phyloP scores from a whole-genome alignment of 805 yeast genomes.

The Komagataella kurtzmanii region DNA sequence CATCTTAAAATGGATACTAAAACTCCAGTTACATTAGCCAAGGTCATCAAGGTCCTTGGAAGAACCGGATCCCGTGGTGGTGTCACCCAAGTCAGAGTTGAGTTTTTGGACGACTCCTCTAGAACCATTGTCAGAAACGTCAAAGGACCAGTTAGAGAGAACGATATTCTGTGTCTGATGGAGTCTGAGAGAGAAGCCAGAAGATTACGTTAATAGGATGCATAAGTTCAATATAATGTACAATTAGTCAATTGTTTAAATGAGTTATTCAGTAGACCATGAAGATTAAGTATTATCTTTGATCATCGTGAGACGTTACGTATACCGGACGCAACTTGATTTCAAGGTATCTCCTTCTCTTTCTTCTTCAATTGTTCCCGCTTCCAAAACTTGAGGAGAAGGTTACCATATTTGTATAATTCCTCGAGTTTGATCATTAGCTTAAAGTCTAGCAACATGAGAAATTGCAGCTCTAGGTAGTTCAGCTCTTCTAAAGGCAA shows the following conservation, averaged over 20 bases:
- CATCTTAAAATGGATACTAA: conserved; percentile 13
- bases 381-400: conserved; percentile 74
- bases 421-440: conserved; percentile 84
- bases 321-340: conserved; percentile 14
- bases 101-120: conserved; percentile 31
- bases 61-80: conserved; percentile 22
- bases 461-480: conserved; percentile 81
- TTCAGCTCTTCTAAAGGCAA: conserved; percentile 87
- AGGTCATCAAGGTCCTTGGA: conserved; percentile 20
- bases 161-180: conserved; percentile 22
- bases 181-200: conserved; percentile 21
- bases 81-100: conserved; percentile 37
- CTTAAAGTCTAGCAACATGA: conserved; percentile 73
- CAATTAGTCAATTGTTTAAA: not conserved
- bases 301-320: conserved; percentile 1
- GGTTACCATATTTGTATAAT: conserved; percentile 79
- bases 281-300: not conserved
- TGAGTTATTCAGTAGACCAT: not conserved
- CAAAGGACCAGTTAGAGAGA: conserved; percentile 37
- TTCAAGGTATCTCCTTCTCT: conserved; percentile 1
- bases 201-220: conserved; percentile 16
- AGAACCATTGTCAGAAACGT: conserved; percentile 37
- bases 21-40: conserved; percentile 20
- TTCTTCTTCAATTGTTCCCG: conserved; percentile 38
- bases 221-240: not conserved